A percentile compares a stretch with the other conserved stretches of the same genome.
Evolutionary conservation across 345 rosid genomes (phyloP).

Genomic region (Gossypium arboreum): DNA sequence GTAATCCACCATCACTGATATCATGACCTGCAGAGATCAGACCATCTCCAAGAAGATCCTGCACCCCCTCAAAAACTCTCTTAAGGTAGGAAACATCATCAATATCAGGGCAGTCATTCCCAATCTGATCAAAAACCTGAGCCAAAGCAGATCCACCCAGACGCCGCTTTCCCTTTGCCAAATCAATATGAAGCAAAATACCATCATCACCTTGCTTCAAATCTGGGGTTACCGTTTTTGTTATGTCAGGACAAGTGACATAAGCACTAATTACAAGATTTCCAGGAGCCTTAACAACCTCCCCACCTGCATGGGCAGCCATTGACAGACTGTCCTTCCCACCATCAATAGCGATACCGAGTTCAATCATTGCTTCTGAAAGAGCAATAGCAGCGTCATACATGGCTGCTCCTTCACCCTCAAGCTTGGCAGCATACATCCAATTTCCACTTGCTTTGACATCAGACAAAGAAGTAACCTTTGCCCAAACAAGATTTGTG

Average conservation of each 20-base stretch:
- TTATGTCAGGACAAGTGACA: conserved; percentile 81
- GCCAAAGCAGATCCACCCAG: conserved; percentile 93
- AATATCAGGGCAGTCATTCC: conserved; percentile 81
- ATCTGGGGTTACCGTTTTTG: conserved; percentile 89
- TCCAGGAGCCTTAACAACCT: conserved; percentile 93
- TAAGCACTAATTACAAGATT: conserved; percentile 87
- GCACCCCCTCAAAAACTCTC: conserved; percentile 65
- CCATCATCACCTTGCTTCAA: conserved; percentile 73
- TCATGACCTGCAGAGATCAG: conserved; percentile 88
- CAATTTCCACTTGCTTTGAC: conserved; percentile 96
- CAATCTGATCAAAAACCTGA: conserved; percentile 79
- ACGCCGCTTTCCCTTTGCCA: conserved; percentile 77
- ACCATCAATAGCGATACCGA: conserved; percentile 94
- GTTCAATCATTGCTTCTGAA: conserved; percentile 84
- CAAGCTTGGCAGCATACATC: conserved; percentile 98
- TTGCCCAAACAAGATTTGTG: conserved; percentile 92
- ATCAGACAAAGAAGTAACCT: conserved; percentile 79
- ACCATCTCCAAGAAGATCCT: conserved; percentile 54
- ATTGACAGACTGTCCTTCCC: conserved; percentile 94
- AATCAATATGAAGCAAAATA: conserved; percentile 69
- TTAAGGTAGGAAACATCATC: conserved; percentile 75
- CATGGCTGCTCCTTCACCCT: conserved; percentile 96
- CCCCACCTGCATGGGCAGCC: conserved; percentile 82
- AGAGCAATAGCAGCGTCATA: conserved; percentile 86
- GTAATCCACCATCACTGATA: conserved; percentile 76